These are phyloP conservation scores for Oxalis stricta DNA, from an alignment of 441 rosid species.

Conservation along the genomic window DNA sequence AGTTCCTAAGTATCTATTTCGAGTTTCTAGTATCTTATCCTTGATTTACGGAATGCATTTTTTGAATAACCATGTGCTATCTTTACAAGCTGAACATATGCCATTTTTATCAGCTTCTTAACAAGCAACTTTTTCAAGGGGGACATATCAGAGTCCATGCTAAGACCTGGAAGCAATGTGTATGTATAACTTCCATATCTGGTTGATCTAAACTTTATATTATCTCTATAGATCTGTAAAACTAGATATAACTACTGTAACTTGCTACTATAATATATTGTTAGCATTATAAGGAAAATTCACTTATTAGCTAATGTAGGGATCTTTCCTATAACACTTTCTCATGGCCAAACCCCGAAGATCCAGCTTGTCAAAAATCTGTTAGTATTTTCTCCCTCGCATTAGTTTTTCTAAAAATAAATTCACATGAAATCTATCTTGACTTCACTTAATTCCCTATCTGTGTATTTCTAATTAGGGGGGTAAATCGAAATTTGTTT, in stretches of 20 bases:
- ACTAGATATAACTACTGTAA: too few relatives aligned
- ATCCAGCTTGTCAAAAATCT: conserved; percentile 43
- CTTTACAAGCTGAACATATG: conserved; percentile 8
- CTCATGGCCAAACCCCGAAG: conserved; percentile 41
- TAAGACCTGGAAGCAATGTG: conserved; percentile 53
- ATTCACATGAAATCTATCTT: conserved; percentile 9
- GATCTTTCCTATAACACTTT: conserved; percentile 89
- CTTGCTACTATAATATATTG: too few relatives aligned
- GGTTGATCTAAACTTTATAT: too few relatives aligned
- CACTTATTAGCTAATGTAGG: too few relatives aligned
- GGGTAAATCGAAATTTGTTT: conserved; percentile 64
- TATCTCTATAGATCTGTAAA: background rate
- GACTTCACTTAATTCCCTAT: conserved; percentile 6
- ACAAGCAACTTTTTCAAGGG: conserved; percentile 53
- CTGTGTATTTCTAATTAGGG: too few relatives aligned
- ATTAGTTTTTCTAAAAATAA: conserved; percentile 3
- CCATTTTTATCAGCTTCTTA: conserved; percentile 35
- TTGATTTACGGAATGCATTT: too few relatives aligned
- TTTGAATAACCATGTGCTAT: too few relatives aligned
- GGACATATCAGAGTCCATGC: conserved; percentile 47
- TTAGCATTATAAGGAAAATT: too few relatives aligned
- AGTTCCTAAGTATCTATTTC: too few relatives aligned
- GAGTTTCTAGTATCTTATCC: too few relatives aligned
- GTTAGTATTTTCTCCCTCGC: conserved; percentile 26
- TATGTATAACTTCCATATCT: too few relatives aligned